Evolutionary conservation across 2,329 filamentous ascomycete genomes (phyloP), one percentile per base, ranked within the genome.

Genomic region (Rhynchosporium secalis): DNA sequence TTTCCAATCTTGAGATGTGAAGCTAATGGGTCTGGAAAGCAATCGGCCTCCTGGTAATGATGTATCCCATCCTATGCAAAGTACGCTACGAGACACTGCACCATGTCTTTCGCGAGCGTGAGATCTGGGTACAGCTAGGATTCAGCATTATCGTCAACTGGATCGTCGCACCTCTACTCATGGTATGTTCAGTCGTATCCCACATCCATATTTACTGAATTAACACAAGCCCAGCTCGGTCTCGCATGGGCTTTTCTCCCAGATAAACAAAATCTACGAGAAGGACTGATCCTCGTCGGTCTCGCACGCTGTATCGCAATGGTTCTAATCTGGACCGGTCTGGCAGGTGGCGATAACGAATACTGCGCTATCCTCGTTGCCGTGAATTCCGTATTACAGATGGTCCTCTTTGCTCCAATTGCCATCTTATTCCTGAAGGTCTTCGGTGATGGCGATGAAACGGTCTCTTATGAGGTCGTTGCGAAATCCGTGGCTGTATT

Each of bases 21-120:
- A 46, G 29, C 31, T 33, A 58, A 43, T 36, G 12, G 4, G 36
- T 15, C 10, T 56, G 6, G 38, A 61, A 64, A 90, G 91, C 91
- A 0, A 78, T 96, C 54, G 91, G 92, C 0, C 77, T 96, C 0
- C 80, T 96, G 1, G 86, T 96, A 47, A 96, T 96, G 91, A 96
- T 96, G 91, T 96, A 95, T 72, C 92, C 92, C 0, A 96, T 96
- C 63, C 79, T 96, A 0, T 96, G 91, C 81, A 95, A 95, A 74
- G 89, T 96, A 5, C 85, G 85, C 46, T 95, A 86, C 75, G 91
- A 96, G 74, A 83, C 84, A 0, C 76, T 96, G 9, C 90, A 92
- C 73, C 77, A 83, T 2, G 78, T 91, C 3, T 82, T 95, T 62
- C 74, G 77, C 2, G 79, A 85, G 2, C 79, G 80, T 2, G 78